Conservation (phyloP, 495 filamentous ascomycete species). For the Cercophora sp. region DNA sequence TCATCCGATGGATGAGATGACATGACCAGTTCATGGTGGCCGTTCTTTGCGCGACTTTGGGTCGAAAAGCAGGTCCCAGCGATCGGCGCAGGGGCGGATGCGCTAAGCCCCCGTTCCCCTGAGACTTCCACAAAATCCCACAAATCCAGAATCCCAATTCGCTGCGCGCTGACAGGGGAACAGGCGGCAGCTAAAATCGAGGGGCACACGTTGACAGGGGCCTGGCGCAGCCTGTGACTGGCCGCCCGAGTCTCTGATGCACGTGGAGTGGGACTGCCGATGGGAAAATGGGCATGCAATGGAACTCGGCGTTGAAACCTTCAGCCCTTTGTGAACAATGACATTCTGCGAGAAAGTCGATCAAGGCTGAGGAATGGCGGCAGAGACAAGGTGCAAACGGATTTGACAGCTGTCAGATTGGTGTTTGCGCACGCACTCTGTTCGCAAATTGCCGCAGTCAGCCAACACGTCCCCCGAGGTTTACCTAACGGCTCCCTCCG, state of each 20-base stretch:
- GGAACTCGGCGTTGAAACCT: neutral
- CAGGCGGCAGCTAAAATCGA: conserved; percentile 13
- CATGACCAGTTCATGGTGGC: neutral
- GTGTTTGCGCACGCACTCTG: neutral
- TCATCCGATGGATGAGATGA: neutral
- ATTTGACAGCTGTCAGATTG: neutral
- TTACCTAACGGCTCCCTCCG: neutral
- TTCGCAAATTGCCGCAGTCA: neutral
- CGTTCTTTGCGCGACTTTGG: neutral
- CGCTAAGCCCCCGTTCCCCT: conserved; percentile 9
- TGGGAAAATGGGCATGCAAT: neutral
- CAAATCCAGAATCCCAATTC: conserved; percentile 1
- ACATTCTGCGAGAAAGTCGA: neutral
- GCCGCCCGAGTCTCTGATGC: neutral
- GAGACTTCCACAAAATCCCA: conserved; percentile 3
- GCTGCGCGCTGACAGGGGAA: conserved; percentile 4
- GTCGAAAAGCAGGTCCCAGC: neutral
- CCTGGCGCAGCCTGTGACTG: too few relatives aligned
- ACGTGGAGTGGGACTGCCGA: neutral
- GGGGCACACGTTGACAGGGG: conserved; percentile 1
- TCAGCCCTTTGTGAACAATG: neutral
- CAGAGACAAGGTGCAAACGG: neutral
- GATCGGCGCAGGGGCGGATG: conserved; percentile 9
- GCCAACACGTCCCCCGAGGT: neutral
- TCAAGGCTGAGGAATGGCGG: neutral